Evolutionary conservation across 192 early-diverging fungal species (phyloP).

Genomic region (Podila minutissima): DNA sequence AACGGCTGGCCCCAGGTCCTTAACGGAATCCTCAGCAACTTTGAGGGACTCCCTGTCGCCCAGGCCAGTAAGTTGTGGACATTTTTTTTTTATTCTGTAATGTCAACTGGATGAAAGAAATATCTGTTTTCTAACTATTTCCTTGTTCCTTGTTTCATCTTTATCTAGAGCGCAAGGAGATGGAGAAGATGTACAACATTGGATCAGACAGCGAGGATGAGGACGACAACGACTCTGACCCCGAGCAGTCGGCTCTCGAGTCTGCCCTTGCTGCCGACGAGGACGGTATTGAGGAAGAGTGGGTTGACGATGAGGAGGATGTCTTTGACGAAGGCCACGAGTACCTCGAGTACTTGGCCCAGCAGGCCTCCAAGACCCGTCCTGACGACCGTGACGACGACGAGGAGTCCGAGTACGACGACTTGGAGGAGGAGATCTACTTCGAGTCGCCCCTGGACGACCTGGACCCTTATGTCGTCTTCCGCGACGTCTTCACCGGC

Average conservation of each 20-base stretch:
- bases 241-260: conserved; percentile 64
- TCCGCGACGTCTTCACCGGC: conserved; percentile 71
- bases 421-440: conserved; percentile 79
- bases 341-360: conserved; percentile 55
- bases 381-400: conserved; percentile 55
- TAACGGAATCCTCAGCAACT: conserved; percentile 74
- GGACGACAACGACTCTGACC: conserved; percentile 53
- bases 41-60: conserved; percentile 77
- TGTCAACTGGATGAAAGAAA: neutral
- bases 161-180: conserved; percentile 59
- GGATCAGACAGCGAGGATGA: conserved; percentile 71
- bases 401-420: conserved; percentile 74
- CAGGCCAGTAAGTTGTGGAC: conserved; percentile 59
- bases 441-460: conserved; percentile 84
- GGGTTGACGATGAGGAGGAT: conserved; percentile 56
- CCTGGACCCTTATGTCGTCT: conserved; percentile 75
- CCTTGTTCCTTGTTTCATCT: neutral
- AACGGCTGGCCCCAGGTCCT: conserved; percentile 80
- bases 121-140: neutral
- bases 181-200: conserved; percentile 67
- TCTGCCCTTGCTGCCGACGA: conserved; percentile 59
- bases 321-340: conserved; percentile 52
- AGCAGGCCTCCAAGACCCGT: conserved; percentile 51
- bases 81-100: neutral
- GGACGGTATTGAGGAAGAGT: conserved; percentile 62